phyloP scores from a whole-genome alignment of 352 stramenopile species.

The Phytophthora macrochlamydospora region DNA sequence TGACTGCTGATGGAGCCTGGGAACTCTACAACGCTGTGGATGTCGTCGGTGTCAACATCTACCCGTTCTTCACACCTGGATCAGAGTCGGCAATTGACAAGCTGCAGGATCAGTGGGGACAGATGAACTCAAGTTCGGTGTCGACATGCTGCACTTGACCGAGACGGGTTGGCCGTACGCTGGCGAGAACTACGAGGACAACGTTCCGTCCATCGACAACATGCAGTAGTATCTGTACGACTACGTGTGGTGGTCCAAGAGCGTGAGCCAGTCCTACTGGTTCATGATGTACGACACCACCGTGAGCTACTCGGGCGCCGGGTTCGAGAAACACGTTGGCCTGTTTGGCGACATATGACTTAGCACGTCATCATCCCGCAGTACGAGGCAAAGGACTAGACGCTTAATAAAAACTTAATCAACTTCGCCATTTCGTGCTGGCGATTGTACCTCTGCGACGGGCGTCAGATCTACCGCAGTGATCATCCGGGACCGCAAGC shows the following conservation, averaged over 20 bases:
- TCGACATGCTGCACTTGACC: too few relatives aligned
- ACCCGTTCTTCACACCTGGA: constrained; percentile 56
- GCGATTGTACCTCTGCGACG: too few relatives aligned
- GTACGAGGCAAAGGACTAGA: constrained; percentile 37
- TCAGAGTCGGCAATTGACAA: constrained; percentile 42
- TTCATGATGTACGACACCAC: constrained; percentile 76
- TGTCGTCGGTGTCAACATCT: constrained; percentile 54
- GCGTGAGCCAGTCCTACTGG: constrained; percentile 42
- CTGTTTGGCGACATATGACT: constrained; percentile 13
- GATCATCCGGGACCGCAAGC: too few relatives aligned
- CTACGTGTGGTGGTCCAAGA: constrained; percentile 42
- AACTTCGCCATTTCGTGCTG: constrained; percentile 38
- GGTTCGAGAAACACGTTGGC: constrained; percentile 72
- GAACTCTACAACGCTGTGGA: constrained; percentile 25
- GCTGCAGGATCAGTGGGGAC: constrained; percentile 54
- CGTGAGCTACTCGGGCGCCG: constrained; percentile 40
- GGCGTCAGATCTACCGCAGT: too few relatives aligned
- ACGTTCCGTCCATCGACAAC: constrained; percentile 44
- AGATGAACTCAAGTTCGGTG: too few relatives aligned
- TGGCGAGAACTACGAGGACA: constrained; percentile 32
- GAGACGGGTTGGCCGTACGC: constrained; percentile 65
- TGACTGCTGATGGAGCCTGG: constrained; percentile 24
- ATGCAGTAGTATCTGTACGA: constrained; percentile 54
- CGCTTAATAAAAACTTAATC: constrained; percentile 19
- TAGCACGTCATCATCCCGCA: constrained; percentile 14